Evolutionary conservation across 768 basidiomycete genomes (phyloP), one percentile per base, ranked within the genome.

Genomic region (Guyanaporus albipodus): DNA sequence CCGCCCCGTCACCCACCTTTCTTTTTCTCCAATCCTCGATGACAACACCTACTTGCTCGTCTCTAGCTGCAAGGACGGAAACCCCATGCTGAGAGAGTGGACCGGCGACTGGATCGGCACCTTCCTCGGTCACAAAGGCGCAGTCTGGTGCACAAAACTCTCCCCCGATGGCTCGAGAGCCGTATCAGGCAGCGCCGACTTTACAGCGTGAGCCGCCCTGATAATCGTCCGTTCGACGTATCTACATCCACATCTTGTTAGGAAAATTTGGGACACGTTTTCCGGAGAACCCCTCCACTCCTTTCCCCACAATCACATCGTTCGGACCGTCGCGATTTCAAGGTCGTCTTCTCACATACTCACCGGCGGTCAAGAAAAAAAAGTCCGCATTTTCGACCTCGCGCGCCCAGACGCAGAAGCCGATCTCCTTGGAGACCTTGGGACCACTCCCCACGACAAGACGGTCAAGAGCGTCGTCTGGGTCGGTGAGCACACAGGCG

Each of bases 101-200:
- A 89, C 91, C 45, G 95, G 95, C 27, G 96, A 99, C 68, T 99
- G 96, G 96, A 89, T 96, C 63, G 96, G 96, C 29, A 90, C 87
- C 15, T 91, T 89, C 66, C 74, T 90, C 33, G 87, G 87, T 19
- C 87, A 89, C 70, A 89, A 91, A 66, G 96, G 95, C 57, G 95
- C 95, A 8, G 95, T 99, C 4, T 99, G 95, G 95, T 84, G 88
- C 55, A 88, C 89, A 40, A 95, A 96, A 69, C 80, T 99, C 50
- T 91, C 87, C 22, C 70, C 76, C 18, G 94, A 97, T 68, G 80
- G 84, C 12, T 82, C 90, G 14, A 79, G 83, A 60, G 95, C 95
- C 12, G 93, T 83, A 18, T 87, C 94, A 2, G 95, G 87, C 36
- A 93, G 91, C 64, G 95, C 95, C 27, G 95, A 98, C 71, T 98